Conservation (phyloP, 1,284 basidiomycete species). For the Melampsora medusae region DNA sequence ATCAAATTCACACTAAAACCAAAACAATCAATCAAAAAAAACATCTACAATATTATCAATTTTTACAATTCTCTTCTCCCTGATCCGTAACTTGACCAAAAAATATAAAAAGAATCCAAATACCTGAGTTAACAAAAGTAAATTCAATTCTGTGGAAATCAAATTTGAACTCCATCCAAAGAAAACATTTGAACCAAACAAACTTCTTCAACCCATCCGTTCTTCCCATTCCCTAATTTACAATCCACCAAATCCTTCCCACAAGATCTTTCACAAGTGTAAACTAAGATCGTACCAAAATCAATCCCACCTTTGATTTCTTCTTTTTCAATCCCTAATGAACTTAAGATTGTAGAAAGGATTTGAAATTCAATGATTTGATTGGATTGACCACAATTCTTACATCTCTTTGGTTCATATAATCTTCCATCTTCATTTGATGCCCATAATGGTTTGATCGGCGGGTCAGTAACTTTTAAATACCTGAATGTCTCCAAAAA, state of each 20-base stretch:
- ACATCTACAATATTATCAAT: too few species aligned
- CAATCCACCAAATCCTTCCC: too few species aligned
- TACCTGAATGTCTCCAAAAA: conserved; percentile 13
- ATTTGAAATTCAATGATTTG: conserved; percentile 39
- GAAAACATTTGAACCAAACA: conserved; percentile 40
- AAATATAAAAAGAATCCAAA: too few species aligned
- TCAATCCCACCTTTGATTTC: conserved; percentile 11
- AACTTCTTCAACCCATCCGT: conserved; percentile 19
- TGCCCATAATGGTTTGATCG: conserved; percentile 38
- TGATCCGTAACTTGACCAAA: too few species aligned
- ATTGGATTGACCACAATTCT: not conserved
- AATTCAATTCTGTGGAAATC: too few species aligned
- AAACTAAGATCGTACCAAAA: conserved; percentile 41
- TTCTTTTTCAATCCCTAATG: not conserved
- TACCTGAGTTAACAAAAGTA: too few species aligned
- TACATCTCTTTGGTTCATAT: not conserved
- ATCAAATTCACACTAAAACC: too few species aligned
- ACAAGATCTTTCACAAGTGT: conserved; percentile 32
- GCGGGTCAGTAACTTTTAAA: conserved; percentile 24
- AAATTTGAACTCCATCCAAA: conserved; percentile 17
- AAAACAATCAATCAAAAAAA: too few species aligned
- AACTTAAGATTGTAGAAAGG: conserved; percentile 20
- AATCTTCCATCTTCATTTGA: not conserved
- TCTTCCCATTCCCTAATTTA: not conserved
- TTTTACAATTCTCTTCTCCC: too few species aligned